Percentiles rank a stretch among this genome's conserved stretches.
Evolutionary conservation across 495 filamentous ascomycete genomes (phyloP).

Genomic region (Pyrenula aspistea): DNA sequence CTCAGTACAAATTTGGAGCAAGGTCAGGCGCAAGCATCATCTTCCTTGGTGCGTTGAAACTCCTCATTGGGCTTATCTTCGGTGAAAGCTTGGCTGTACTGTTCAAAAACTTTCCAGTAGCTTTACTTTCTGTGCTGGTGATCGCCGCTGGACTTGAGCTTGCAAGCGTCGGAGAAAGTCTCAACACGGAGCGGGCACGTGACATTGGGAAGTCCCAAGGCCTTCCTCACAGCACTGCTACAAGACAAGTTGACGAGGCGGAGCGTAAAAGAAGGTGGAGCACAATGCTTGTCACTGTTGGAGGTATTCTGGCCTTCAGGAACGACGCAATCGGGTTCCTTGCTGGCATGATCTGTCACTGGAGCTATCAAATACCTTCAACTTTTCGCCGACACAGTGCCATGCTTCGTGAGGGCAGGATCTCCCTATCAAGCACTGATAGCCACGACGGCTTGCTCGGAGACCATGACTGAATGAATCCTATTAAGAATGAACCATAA

Average conservation of each 20-base stretch:
- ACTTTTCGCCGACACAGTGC: neutral
- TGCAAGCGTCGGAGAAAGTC: constrained; percentile 65
- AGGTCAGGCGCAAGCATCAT: constrained; percentile 76
- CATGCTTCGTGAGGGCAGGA: neutral
- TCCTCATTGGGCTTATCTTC: constrained; percentile 61
- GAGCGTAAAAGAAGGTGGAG: constrained; percentile 64
- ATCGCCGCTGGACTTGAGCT: constrained; percentile 80
- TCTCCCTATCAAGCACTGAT: neutral
- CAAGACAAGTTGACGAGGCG: constrained; percentile 18
- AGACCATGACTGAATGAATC: neutral
- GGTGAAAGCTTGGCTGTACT: constrained; percentile 56
- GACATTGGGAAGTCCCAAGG: constrained; percentile 34
- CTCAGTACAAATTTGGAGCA: constrained; percentile 81
- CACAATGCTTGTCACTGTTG: constrained; percentile 80
- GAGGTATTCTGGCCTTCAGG: constrained; percentile 67
- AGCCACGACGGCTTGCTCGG: neutral
- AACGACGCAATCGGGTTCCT: constrained; percentile 83
- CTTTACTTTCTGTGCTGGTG: constrained; percentile 75
- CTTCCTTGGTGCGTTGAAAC: constrained; percentile 63
- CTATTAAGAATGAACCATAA: too few relatives aligned
- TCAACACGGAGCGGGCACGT: constrained; percentile 56
- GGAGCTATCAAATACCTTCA: constrained; percentile 29
- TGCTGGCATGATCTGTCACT: constrained; percentile 65
- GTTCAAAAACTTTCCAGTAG: constrained; percentile 56
- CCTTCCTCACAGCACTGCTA: constrained; percentile 4